phyloP scores from a whole-genome alignment of 371 early-diverging fungal genomes.

The Coemansia sp. region DNA sequence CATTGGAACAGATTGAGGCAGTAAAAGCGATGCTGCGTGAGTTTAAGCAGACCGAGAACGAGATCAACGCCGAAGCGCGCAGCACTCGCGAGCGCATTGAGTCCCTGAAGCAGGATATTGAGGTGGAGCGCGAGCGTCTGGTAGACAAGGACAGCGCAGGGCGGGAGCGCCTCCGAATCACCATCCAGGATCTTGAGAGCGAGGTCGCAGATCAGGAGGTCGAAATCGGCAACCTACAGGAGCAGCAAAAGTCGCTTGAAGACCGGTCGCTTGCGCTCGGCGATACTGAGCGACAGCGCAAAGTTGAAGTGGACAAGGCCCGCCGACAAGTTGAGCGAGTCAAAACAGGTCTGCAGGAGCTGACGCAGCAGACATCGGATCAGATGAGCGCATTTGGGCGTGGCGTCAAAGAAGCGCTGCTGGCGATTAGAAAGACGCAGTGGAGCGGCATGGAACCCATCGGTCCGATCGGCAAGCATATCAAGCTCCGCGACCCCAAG shows the following conservation, averaged over 20 bases:
- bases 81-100: conserved; percentile 46
- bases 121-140: conserved; percentile 43
- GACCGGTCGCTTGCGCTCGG: conserved; percentile 14
- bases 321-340: conserved; percentile 29
- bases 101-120: conserved; percentile 42
- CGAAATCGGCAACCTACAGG: conserved; percentile 16
- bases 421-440: conserved; percentile 58
- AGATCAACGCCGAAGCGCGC: conserved; percentile 51
- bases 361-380: conserved; percentile 63
- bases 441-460: conserved; percentile 69
- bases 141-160: conserved; percentile 49
- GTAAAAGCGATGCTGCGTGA: conserved; percentile 29
- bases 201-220: conserved; percentile 23
- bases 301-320: conserved; percentile 15
- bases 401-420: conserved; percentile 67
- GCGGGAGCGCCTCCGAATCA: conserved; percentile 48
- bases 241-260: conserved; percentile 34
- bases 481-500: conserved; percentile 64
- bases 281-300: conserved; percentile 15
- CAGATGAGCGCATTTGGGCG: conserved; percentile 72
- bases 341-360: conserved; percentile 26
- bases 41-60: conserved; percentile 50
- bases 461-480: conserved; percentile 81
- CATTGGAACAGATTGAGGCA: conserved; percentile 5
- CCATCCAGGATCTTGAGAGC: conserved; percentile 28